Base-by-base conservation (phyloP, 1,284 basidiomycete genomes). In the Mycena sp. region DNA sequence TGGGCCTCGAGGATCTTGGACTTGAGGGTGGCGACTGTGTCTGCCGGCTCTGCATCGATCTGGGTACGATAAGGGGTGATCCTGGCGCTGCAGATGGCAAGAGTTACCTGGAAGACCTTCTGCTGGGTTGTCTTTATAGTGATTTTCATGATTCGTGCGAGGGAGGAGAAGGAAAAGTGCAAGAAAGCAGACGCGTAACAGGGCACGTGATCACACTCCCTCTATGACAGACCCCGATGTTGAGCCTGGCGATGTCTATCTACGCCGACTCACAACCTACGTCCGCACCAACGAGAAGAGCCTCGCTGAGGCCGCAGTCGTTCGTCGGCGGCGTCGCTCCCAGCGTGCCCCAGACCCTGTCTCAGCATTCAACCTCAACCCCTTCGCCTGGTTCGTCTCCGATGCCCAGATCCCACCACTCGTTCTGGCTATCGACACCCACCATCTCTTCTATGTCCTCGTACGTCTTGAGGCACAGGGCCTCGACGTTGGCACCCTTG, bases 81-180 rank as follows among this genome's bases (percentile, higher is more conserved):
- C n/a, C n/a, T n/a, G n/a, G 30, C 28, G 60, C 29, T 30, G 41
- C 40, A 25, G 16, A 60, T 11, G n/a, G 41, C 7, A 12, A 23
- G 40, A 37, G 23, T 17, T 32, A 88, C 92, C 75, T 87, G 83
- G 76, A 89, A 95, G 74, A 91, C 85, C 82, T 95, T 96, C 78
- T 96, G 94, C 79, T 95, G 91, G 25, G 96, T 86, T 4, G 94
- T 98, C 82, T 98, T 98, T 75, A 98, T 84, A 23, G 94, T 97
- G 77, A 98, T 85, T 85, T 94, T 94, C 92, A 96, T 95, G 74
- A 75, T 48, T 71, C 65, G 12, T 14, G 57, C 3, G 26, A 19
- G 7, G 32, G 35, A 29, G 37, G 19, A 6, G 25, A 29, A 25
- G 14, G 14, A 45, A 53, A 55, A 32, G 46, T 40, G 52, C 21